These are phyloP conservation scores for Malus hybrid DNA, from an alignment of 331 rosid genomes.

Conservation along the genomic window DNA sequence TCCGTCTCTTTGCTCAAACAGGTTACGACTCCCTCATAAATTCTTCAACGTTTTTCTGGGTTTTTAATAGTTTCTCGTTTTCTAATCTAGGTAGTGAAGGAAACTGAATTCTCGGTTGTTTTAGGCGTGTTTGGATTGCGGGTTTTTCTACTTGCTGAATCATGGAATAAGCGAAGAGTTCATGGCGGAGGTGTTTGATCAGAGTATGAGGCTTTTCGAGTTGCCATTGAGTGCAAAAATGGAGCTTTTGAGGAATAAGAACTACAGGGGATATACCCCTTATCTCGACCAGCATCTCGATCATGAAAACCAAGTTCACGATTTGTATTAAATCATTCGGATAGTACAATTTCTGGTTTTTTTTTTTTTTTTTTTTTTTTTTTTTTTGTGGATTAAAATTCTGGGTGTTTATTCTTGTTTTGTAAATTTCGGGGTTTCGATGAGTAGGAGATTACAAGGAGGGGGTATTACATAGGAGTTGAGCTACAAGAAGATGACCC, in stretches of 20 bases:
- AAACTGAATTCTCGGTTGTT: background rate
- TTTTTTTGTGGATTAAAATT: background rate
- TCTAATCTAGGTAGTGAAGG: background rate
- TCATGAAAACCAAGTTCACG: slow-evolving; percentile 66
- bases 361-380: background rate
- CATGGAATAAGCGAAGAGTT: slow-evolving; percentile 51
- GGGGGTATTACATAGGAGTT: slow-evolving; percentile 83
- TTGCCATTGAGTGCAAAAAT: slow-evolving; percentile 55
- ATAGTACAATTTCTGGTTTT: background rate
- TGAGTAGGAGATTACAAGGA: slow-evolving; percentile 87
- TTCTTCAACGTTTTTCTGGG: background rate
- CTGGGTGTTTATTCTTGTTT: background rate
- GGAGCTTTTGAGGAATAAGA: slow-evolving; percentile 76
- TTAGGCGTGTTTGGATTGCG: slow-evolving; percentile 91
- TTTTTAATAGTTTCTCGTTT: background rate
- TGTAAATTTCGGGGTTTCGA: background rate
- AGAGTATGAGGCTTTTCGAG: slow-evolving; percentile 58
- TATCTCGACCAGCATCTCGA: slow-evolving; percentile 71
- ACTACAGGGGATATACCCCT: slow-evolving; percentile 83
- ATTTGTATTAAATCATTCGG: slow-evolving; percentile 15
- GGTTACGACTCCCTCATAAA: slow-evolving; percentile 22
- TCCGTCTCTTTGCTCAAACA: slow-evolving; percentile 73
- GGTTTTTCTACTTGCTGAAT: slow-evolving; percentile 69
- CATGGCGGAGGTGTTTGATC: slow-evolving; percentile 68
- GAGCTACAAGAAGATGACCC: slow-evolving; percentile 52